These are phyloP conservation scores for Colletotrichum australisinense DNA, from an alignment of 2,329 filamentous ascomycete genomes.

Conservation along the genomic window DNA sequence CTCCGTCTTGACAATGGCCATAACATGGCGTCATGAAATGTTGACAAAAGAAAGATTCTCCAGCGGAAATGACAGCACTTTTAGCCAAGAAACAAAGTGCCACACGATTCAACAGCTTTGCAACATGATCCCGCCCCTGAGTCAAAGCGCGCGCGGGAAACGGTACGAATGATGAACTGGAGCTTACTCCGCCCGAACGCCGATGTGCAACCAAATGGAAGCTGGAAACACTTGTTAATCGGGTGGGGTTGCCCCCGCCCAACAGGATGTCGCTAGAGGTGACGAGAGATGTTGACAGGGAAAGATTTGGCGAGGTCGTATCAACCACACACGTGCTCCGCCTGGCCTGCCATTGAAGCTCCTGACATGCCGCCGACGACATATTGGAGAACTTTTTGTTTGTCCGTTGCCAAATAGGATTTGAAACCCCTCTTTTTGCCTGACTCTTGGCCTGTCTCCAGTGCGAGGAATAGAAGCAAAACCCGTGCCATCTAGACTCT, in stretches of 20 bases:
- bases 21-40: background rate
- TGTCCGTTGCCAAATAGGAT: background rate
- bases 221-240: constrained; percentile 13
- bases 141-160: constrained; percentile 22
- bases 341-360: constrained; percentile 22
- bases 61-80: background rate
- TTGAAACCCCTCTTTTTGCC: background rate
- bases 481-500: constrained; percentile 6
- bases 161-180: background rate
- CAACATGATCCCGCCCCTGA: constrained; percentile 1
- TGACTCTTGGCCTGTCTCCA: constrained; percentile 22
- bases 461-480: constrained; percentile 11
- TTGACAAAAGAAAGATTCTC: background rate
- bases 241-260: constrained; percentile 13
- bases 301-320: constrained; percentile 26
- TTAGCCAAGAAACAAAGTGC: constrained; percentile 14
- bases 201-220: constrained; percentile 7
- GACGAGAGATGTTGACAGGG: background rate
- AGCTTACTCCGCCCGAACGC: background rate
- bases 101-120: constrained; percentile 8
- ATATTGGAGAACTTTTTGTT: background rate
- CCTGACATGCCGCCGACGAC: constrained; percentile 3
- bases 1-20: background rate
- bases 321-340: constrained; percentile 22
- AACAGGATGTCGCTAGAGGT: constrained; percentile 16